A percentile compares a stretch with the other conserved stretches of the same genome.
Evolutionary conservation across 2,329 filamentous ascomycete genomes (phyloP).

Genomic region (Alternaria conjuncta): DNA sequence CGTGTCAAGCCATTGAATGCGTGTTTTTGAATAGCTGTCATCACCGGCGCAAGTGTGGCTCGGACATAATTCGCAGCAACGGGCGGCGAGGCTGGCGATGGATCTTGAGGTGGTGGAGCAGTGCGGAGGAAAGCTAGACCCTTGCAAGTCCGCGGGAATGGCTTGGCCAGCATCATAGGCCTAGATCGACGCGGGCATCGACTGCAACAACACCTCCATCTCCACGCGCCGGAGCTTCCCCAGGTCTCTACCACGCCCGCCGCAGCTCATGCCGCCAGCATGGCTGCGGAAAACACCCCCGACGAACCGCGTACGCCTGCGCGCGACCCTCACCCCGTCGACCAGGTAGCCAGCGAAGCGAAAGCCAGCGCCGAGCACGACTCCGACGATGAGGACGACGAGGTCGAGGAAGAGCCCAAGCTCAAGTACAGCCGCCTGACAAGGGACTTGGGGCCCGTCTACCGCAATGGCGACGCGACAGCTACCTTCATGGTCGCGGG

Average conservation of each 20-base stretch:
- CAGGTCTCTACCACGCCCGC: slow-evolving; percentile 22
- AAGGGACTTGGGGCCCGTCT: slow-evolving; percentile 77
- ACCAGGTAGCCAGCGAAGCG: slow-evolving; percentile 30
- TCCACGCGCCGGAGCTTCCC: slow-evolving; percentile 24
- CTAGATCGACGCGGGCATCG: slow-evolving; percentile 23
- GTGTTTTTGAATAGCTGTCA: slow-evolving; percentile 31
- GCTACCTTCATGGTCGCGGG: slow-evolving; percentile 89
- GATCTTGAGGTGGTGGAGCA: slow-evolving; percentile 11
- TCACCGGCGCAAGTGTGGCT: slow-evolving; percentile 23
- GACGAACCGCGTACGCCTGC: slow-evolving; percentile 47
- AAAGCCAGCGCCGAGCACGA: slow-evolving; percentile 34
- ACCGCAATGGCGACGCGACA: slow-evolving; percentile 94
- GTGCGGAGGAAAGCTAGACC: slow-evolving; percentile 19
- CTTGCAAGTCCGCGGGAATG: slow-evolving; percentile 17
- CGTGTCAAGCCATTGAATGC: slow-evolving; percentile 29
- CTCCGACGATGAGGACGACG: slow-evolving; percentile 70
- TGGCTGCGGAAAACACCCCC: slow-evolving; percentile 48
- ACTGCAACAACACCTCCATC: slow-evolving; percentile 28
- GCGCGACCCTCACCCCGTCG: slow-evolving; percentile 17
- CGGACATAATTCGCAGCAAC: slow-evolving; percentile 24
- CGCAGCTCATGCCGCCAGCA: slow-evolving; percentile 50
- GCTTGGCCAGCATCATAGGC: slow-evolving; percentile 42
- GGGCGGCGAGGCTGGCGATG: background rate
- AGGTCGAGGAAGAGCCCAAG: slow-evolving; percentile 90
- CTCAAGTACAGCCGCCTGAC: slow-evolving; percentile 93